Evolutionary conservation across 345 rosid species (phyloP).

Genomic region (Luvunga scandens): DNA sequence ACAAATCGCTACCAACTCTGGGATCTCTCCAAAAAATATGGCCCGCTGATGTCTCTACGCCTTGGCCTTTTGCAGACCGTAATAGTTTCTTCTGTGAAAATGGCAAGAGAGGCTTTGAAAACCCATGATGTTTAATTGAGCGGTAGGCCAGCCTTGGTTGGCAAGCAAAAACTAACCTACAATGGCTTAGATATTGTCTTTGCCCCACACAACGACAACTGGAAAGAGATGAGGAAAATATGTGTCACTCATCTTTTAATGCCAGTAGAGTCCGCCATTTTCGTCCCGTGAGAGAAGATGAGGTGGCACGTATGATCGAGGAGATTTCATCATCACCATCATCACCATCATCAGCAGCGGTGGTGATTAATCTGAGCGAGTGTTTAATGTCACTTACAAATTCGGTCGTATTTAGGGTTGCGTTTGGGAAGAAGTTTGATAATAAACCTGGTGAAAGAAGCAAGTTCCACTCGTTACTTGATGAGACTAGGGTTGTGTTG

Average conservation of each 20-base stretch:
- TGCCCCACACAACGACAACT: slow-evolving; percentile 23
- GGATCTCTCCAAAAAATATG: slow-evolving; percentile 45
- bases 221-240: slow-evolving; percentile 29
- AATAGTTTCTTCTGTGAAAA: slow-evolving; percentile 29
- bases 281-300: slow-evolving; percentile 21
- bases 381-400: slow-evolving; percentile 10
- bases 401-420: slow-evolving; percentile 20
- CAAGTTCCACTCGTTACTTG: slow-evolving; percentile 12
- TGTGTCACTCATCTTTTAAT: slow-evolving; percentile 23
- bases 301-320: slow-evolving; percentile 22
- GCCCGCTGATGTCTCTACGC: slow-evolving; percentile 43
- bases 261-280: slow-evolving; percentile 15
- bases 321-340: slow-evolving; percentile 14
- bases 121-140: slow-evolving; percentile 26
- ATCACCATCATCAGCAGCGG: too few species aligned
- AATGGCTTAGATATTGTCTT: slow-evolving; percentile 19
- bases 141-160: background rate
- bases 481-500: slow-evolving; percentile 25
- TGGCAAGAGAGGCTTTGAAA: slow-evolving; percentile 24
- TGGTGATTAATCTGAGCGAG: slow-evolving; percentile 5
- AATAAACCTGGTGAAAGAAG: slow-evolving; percentile 7
- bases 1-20: slow-evolving; percentile 29
- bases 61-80: slow-evolving; percentile 33
- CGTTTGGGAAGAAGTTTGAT: slow-evolving; percentile 28
- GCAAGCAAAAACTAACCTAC: too few species aligned